Evolutionary conservation across 2,329 filamentous ascomycete species (phyloP).

Genomic region (Tolypocladium cylindrosporum): DNA sequence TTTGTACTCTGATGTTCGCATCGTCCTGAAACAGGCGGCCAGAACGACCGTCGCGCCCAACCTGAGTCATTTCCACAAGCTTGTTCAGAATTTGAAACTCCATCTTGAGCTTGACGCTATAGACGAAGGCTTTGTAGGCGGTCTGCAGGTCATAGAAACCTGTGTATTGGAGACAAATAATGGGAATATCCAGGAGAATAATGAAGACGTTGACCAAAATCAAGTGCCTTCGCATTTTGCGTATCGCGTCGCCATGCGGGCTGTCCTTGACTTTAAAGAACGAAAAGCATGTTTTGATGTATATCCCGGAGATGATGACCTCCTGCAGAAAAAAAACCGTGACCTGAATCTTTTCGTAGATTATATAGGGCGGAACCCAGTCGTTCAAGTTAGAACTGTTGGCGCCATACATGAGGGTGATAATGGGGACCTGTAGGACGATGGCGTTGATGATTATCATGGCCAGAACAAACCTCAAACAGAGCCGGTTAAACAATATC

Average conservation of each 20-base stretch:
- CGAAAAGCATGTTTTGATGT: constrained; percentile 38
- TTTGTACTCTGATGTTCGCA: not conserved
- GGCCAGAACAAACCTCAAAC: constrained; percentile 37
- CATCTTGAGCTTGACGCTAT: constrained; percentile 22
- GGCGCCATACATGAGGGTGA: constrained; percentile 43
- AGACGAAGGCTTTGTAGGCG: constrained; percentile 19
- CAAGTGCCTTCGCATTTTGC: constrained; percentile 20
- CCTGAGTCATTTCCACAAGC: constrained; percentile 15
- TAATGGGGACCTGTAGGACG: constrained; percentile 43
- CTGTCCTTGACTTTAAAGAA: constrained; percentile 30
- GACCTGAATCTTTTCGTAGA: constrained; percentile 42
- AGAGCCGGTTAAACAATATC: constrained; percentile 36
- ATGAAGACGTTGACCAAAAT: constrained; percentile 30
- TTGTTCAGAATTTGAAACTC: constrained; percentile 22
- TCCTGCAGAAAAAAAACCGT: constrained; percentile 45
- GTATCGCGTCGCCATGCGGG: constrained; percentile 12
- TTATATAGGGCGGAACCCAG: constrained; percentile 20
- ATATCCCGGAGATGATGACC: constrained; percentile 38
- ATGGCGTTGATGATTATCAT: constrained; percentile 48
- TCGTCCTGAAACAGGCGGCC: not conserved
- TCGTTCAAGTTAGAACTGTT: constrained; percentile 18
- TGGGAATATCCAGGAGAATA: constrained; percentile 28
- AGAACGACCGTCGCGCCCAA: not conserved
- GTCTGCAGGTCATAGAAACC: constrained; percentile 18
- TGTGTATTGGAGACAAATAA: constrained; percentile 17